These are phyloP conservation scores for Magnaporthiopsis rhizophila DNA, from an alignment of 2,329 filamentous ascomycete species.

Conservation along the genomic window DNA sequence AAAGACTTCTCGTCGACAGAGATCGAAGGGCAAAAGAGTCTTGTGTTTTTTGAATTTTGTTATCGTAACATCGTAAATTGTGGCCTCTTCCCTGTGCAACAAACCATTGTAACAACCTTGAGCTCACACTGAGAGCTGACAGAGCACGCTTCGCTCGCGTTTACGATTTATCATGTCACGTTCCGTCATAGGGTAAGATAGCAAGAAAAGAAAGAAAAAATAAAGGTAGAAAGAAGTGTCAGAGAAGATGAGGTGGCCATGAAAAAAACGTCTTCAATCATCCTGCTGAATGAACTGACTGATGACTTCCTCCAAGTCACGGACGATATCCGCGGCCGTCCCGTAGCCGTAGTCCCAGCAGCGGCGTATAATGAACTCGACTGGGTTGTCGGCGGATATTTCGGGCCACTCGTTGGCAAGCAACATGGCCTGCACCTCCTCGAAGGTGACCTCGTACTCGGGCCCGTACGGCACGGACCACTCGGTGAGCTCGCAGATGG, in stretches of 20 bases:
- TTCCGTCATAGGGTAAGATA: not conserved
- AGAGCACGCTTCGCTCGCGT: not conserved
- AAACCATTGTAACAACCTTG: not conserved
- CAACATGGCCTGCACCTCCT: constrained; percentile 1
- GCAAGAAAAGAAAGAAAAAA: not conserved
- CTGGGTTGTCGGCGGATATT: not conserved
- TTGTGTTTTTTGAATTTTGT: not conserved
- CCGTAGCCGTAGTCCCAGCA: not conserved
- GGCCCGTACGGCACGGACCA: not conserved
- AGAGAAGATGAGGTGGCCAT: no score
- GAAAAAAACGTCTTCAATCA: not conserved
- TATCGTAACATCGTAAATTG: not conserved
- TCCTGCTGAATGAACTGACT: not conserved
- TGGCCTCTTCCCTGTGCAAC: not conserved
- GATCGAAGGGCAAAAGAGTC: not conserved
- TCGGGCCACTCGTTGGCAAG: not conserved
- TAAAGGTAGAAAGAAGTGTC: not conserved
- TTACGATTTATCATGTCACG: not conserved
- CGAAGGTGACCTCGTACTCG: not conserved
- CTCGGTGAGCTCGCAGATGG: constrained; percentile 1
- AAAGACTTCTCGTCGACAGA: not conserved
- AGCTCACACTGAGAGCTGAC: not conserved
- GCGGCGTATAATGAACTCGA: not conserved
- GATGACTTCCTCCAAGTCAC: not conserved
- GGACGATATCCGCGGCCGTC: not conserved